These are phyloP conservation scores for Aureobasidium sp. DNA, from an alignment of 2,329 filamentous ascomycete genomes.

Conservation along the genomic window DNA sequence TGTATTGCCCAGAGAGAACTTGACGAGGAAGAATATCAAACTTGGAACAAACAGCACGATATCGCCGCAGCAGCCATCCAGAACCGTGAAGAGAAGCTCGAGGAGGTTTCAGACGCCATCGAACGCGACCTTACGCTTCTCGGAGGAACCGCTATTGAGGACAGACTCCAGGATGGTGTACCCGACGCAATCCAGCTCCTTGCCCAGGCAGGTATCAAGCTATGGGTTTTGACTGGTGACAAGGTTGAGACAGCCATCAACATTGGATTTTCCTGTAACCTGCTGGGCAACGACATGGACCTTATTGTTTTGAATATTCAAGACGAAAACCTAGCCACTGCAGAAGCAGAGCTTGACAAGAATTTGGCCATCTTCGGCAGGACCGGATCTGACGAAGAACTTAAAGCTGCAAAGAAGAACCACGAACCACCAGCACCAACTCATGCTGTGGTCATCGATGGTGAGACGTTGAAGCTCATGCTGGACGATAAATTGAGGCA, in stretches of 20 bases:
- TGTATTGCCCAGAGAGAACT: conserved; percentile 84
- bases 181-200: conserved; percentile 91
- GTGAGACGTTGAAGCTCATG: conserved; percentile 83
- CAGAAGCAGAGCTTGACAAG: conserved; percentile 65
- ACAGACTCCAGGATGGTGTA: conserved; percentile 91
- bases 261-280: conserved; percentile 97
- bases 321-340: conserved; percentile 56
- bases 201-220: conserved; percentile 88
- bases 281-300: conserved; percentile 97
- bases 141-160: conserved; percentile 94
- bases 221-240: conserved; percentile 97
- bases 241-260: conserved; percentile 99
- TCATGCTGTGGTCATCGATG: conserved; percentile 90
- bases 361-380: conserved; percentile 65
- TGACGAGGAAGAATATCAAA: conserved; percentile 70
- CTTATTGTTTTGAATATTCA: conserved; percentile 80
- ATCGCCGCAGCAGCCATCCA: conserved; percentile 73
- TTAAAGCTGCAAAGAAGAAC: conserved; percentile 67
- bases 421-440: conserved; percentile 81
- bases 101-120: conserved; percentile 80
- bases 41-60: conserved; percentile 83
- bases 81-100: conserved; percentile 85
- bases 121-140: conserved; percentile 82
- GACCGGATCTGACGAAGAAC: conserved; percentile 76
- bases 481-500: conserved; percentile 75